Conservation (phyloP, 768 basidiomycete genomes). For the Auricularia sp. region DNA sequence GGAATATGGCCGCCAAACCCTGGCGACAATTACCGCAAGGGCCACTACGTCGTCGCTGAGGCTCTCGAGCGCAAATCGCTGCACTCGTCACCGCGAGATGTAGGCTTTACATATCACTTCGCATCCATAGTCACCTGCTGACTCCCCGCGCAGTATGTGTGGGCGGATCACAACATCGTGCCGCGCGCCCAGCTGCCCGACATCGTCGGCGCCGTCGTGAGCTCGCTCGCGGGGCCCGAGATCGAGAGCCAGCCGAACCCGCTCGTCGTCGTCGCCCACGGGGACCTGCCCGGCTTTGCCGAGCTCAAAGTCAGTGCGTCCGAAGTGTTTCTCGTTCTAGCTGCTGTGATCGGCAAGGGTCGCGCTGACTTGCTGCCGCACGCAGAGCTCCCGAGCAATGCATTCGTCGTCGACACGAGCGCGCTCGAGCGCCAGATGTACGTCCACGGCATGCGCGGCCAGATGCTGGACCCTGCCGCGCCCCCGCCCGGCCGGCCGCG, state of each 20-base stretch:
- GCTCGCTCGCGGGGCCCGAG: conserved; percentile 67
- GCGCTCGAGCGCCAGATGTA: conserved; percentile 56
- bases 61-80: conserved; percentile 35
- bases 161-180: conserved; percentile 51
- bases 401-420: conserved; percentile 57
- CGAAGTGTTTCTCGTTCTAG: not conserved
- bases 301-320: conserved; percentile 73
- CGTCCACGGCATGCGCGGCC: conserved; percentile 42
- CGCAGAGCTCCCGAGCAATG: conserved; percentile 63
- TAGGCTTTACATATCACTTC: conserved; percentile 49
- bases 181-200: conserved; percentile 59
- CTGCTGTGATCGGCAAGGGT: not conserved
- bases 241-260: conserved; percentile 60
- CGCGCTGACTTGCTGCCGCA: conserved; percentile 1
- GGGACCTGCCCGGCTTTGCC: conserved; percentile 52
- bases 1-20: conserved; percentile 73
- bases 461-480: conserved; percentile 53
- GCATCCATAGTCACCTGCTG: conserved; percentile 13
- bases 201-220: conserved; percentile 59
- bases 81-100: conserved; percentile 51
- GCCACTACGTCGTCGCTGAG: conserved; percentile 67
- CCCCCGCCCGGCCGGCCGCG: conserved; percentile 41
- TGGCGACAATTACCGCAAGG: conserved; percentile 68
- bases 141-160: not conserved
- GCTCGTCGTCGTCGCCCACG: conserved; percentile 64